These are phyloP conservation scores for Ustilago curta DNA, from an alignment of 1,284 basidiomycete species.

Conservation along the genomic window DNA sequence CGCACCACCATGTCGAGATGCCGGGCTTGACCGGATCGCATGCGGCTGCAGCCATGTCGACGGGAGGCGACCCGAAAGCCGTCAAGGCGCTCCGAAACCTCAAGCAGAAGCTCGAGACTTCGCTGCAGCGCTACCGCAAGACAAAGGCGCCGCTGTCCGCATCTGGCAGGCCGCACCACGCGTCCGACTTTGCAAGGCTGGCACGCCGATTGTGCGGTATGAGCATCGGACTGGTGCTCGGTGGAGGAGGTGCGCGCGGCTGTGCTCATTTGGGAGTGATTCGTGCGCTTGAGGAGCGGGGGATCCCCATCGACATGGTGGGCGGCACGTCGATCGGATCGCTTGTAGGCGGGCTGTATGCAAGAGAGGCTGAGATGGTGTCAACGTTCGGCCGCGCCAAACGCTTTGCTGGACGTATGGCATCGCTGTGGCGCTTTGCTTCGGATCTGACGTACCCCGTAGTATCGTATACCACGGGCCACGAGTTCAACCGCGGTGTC, in stretches of 20 bases:
- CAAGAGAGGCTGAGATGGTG: constrained; percentile 89
- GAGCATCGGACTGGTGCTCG: constrained; percentile 92
- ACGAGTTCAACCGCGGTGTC: constrained; percentile 67
- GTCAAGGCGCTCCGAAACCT: constrained; percentile 81
- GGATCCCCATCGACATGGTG: constrained; percentile 89
- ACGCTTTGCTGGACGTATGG: constrained; percentile 89
- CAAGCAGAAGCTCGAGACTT: constrained; percentile 88
- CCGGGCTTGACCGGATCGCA: constrained; percentile 73
- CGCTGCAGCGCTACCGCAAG: constrained; percentile 78
- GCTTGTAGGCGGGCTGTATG: constrained; percentile 95
- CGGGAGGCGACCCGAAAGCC: constrained; percentile 82
- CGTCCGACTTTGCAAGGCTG: constrained; percentile 91
- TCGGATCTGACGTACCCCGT: constrained; percentile 97
- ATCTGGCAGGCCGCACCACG: constrained; percentile 75
- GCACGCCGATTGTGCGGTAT: constrained; percentile 91
- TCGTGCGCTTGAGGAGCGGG: constrained; percentile 88
- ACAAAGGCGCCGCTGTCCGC: constrained; percentile 70
- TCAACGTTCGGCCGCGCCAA: constrained; percentile 88
- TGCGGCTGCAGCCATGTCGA: constrained; percentile 45
- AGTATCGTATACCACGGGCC: constrained; percentile 94
- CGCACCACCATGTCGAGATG: constrained; percentile 89
- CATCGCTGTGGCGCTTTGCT: constrained; percentile 91
- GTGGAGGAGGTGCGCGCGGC: constrained; percentile 94
- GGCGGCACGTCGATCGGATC: constrained; percentile 86
- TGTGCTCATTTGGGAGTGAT: constrained; percentile 92